These are phyloP conservation scores for Leishmania aethiopica DNA, from an alignment of 208 protist genomes.

Conservation along the genomic window DNA sequence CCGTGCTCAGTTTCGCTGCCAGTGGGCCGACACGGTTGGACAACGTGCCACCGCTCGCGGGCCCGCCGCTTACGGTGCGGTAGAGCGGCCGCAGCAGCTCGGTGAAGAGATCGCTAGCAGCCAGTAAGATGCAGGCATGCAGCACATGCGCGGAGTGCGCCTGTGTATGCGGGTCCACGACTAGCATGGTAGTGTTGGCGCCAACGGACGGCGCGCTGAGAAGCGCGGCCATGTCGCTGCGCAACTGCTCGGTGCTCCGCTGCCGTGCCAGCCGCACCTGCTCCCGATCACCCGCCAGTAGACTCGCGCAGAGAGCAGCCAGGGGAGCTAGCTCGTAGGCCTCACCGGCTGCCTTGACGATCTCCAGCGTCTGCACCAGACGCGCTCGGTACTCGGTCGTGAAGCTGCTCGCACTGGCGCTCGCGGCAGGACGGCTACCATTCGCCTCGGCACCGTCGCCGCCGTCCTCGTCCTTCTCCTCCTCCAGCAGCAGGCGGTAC, in stretches of 20 bases:
- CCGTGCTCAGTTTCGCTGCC: slow-evolving; percentile 55
- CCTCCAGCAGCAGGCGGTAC: slow-evolving; percentile 58
- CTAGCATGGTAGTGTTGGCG: slow-evolving; percentile 76
- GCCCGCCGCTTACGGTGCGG: slow-evolving; percentile 16
- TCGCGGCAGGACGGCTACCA: not conserved
- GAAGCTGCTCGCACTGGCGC: slow-evolving; percentile 7
- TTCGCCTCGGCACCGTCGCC: slow-evolving; percentile 4
- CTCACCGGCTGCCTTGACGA: slow-evolving; percentile 41
- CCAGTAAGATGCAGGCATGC: slow-evolving; percentile 69
- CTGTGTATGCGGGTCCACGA: slow-evolving; percentile 81
- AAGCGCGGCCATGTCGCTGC: slow-evolving; percentile 56
- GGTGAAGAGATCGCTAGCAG: slow-evolving; percentile 66
- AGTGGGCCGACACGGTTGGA: slow-evolving; percentile 53
- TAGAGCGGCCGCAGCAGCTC: slow-evolving; percentile 76
- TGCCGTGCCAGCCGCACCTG: slow-evolving; percentile 42
- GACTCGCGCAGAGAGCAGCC: slow-evolving; percentile 43
- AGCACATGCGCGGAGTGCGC: slow-evolving; percentile 57
- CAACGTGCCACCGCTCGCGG: slow-evolving; percentile 20
- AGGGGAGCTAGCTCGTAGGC: slow-evolving; percentile 59
- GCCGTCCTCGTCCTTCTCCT: slow-evolving; percentile 41
- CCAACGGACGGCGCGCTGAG: slow-evolving; percentile 25
- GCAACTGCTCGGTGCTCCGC: slow-evolving; percentile 44
- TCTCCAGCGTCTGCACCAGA: slow-evolving; percentile 35
- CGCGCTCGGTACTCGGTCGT: slow-evolving; percentile 20
- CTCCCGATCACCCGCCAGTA: slow-evolving; percentile 43